phyloP scores from a whole-genome alignment of 176 grass and related monocot species.

The Lolium multiflorum region DNA sequence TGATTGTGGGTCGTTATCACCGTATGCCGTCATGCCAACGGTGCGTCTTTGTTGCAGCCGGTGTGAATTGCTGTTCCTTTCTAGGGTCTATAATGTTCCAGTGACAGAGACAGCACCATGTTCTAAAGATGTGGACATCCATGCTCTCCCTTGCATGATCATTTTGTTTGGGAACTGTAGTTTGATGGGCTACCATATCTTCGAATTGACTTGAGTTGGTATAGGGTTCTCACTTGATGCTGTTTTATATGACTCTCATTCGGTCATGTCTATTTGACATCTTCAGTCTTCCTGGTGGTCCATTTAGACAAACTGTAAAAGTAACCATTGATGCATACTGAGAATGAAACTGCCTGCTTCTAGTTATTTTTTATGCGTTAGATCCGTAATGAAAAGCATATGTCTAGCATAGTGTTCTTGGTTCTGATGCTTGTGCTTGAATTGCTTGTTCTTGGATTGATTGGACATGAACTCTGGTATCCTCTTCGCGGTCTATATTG shows the following conservation, averaged over 20 bases:
- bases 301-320: neutral
- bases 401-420: neutral
- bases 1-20: constrained; percentile 41
- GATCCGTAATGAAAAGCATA: constrained; percentile 34
- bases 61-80: constrained; percentile 48
- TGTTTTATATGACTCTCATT: constrained; percentile 10
- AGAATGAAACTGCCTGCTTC: too few species aligned
- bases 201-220: constrained; percentile 37
- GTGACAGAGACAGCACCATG: constrained; percentile 43
- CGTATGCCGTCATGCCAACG: constrained; percentile 40
- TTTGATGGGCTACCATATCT: constrained; percentile 27
- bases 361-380: neutral
- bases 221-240: neutral
- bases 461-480: constrained; percentile 2
- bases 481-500: constrained; percentile 31
- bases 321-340: neutral
- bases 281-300: neutral
- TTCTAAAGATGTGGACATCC: constrained; percentile 37
- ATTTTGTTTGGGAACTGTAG: constrained; percentile 26
- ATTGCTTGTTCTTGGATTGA: constrained; percentile 14
- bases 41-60: constrained; percentile 35
- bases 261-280: constrained; percentile 29
- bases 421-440: neutral
- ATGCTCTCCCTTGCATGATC: constrained; percentile 13
- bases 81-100: constrained; percentile 31